Conservation (phyloP, 2,329 filamentous ascomycete genomes). For the Talaromyces islandicus region DNA sequence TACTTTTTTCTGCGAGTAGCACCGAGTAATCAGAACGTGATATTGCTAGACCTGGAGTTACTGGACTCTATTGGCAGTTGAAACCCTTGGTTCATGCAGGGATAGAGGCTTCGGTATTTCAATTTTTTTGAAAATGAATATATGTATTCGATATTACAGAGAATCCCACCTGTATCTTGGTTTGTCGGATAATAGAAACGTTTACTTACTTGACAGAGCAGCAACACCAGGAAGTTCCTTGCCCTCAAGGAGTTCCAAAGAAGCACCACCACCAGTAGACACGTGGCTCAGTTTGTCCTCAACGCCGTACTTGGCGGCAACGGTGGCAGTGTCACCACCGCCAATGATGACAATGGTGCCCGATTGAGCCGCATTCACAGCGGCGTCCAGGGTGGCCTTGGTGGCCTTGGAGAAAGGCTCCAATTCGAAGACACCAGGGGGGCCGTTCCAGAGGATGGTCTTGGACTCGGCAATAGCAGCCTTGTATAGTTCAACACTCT, state of each 20-base stretch:
- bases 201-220: constrained; percentile 73
- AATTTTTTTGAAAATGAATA: neutral
- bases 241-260: constrained; percentile 92
- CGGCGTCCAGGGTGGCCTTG: constrained; percentile 85
- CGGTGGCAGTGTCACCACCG: constrained; percentile 95
- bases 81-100: neutral
- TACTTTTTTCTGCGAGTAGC: constrained; percentile 5
- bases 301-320: constrained; percentile 92
- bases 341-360: constrained; percentile 98
- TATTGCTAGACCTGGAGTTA: constrained; percentile 15
- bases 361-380: constrained; percentile 69
- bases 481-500: constrained; percentile 85
- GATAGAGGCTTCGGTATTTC: neutral
- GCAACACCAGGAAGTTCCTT: constrained; percentile 93
- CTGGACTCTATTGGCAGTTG: neutral
- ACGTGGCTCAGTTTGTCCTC: constrained; percentile 98
- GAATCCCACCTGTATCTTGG: neutral
- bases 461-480: constrained; percentile 78
- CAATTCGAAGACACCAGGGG: constrained; percentile 95
- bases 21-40: constrained; percentile 13
- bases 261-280: constrained; percentile 92
- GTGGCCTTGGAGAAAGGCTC: constrained; percentile 90
- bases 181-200: neutral
- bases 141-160: constrained; percentile 1
- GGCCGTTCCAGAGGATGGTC: constrained; percentile 99